Evolutionary conservation across 192 early-diverging fungal species (phyloP).

Genomic region (Bifiguratus adelaidae): DNA sequence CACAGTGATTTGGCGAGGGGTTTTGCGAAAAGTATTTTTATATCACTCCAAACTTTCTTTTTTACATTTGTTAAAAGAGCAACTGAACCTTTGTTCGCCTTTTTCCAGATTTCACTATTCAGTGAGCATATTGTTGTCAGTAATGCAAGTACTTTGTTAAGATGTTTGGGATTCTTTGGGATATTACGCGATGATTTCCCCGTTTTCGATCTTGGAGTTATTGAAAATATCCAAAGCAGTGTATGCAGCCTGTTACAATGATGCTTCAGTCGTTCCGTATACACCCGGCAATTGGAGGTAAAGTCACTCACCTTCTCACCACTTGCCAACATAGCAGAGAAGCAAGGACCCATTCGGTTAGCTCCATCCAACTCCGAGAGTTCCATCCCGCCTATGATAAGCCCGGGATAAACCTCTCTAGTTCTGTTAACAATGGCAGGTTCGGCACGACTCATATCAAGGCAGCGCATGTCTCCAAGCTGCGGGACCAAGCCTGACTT

Average conservation of each 20-base stretch:
- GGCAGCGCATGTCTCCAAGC: conserved; percentile 46
- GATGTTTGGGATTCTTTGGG: too few relatives aligned
- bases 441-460: conserved; percentile 64
- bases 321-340: conserved; percentile 53
- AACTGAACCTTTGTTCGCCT: too few relatives aligned
- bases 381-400: conserved; percentile 67
- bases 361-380: conserved; percentile 56
- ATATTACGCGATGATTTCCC: background rate
- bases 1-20: too few relatives aligned
- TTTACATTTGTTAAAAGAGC: too few relatives aligned
- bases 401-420: conserved; percentile 54
- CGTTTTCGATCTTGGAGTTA: background rate
- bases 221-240: background rate
- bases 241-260: conserved; percentile 1
- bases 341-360: conserved; percentile 51
- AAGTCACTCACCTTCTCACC: conserved; percentile 68
- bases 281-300: too few relatives aligned
- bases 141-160: too few relatives aligned
- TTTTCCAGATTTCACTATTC: too few relatives aligned
- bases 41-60: too few relatives aligned
- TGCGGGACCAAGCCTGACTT: conserved; percentile 42
- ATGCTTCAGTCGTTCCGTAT: too few relatives aligned
- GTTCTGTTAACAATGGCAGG: conserved; percentile 53
- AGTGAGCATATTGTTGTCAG: too few relatives aligned
- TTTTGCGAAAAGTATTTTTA: too few relatives aligned